Evolutionary conservation across 208 protist species (phyloP), one percentile per base, ranked within the genome.

Genomic region (Herpetomonas tarakana): DNA sequence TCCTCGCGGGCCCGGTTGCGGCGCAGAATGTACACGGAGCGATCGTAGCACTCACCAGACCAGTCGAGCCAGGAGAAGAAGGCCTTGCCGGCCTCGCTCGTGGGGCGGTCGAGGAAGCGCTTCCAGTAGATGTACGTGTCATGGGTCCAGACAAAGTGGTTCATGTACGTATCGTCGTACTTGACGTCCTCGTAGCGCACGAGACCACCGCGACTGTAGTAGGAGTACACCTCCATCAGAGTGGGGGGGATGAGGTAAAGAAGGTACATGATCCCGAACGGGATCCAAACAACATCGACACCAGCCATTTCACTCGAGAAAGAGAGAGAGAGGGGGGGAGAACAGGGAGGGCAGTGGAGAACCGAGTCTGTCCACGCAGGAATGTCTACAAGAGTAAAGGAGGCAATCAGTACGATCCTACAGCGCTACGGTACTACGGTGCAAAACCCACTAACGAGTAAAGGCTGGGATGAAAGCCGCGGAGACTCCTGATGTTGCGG

Each of bases 31-130:
- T 93, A 93, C 39, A 91, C 77, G 6, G 89, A 89, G 49, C 81
- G 81, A 62, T 96, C 89, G 58, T 93, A 96, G 27, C 75, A 62
- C 71, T 91, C 89, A n/a, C 66, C 76, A 46, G 80, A 90, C 86
- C 89, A 96, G 71, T 96, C 89, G 29, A 96, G 71, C 81, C 81
- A 95, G 24, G 83, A 79, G 52, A 88, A 96, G 63, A 92, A 96
- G 6, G 89, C 83, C 59, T 92, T 92, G 25, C 74, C 74, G 2
- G 84, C 86, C 60, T 96, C 86, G 67, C 82, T 93, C 11, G 62
- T 87, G 31, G 89, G 89, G 30, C 89, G 71, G 58, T 96, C 86
- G 38, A 87, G 81, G 41, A 91, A 96, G n/a, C 89, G 72, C 68
- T 96, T 96, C 53, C 73, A 85, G 70, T 96, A 96, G 11, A 85